Base-by-base conservation (phyloP, 495 filamentous ascomycete species). In the Penicillium diatomitis region DNA sequence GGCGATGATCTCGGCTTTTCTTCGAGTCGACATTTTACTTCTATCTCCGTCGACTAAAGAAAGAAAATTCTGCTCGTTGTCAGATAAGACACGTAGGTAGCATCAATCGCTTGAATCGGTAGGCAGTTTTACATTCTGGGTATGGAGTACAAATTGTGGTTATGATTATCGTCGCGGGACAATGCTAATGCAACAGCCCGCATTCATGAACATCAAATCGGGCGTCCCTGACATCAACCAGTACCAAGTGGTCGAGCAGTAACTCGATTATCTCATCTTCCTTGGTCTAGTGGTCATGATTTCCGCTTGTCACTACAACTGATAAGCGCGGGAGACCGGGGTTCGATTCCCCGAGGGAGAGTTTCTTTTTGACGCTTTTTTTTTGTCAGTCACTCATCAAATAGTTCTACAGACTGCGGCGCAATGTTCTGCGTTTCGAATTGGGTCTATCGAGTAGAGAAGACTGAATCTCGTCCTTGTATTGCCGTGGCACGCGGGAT, bases 261-360 rank as follows among this genome's bases (percentile, higher is more conserved):
- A 62, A 62, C 60, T 62, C 56, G 39, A 20, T 48, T 44, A 55
- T 44, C 20, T 28, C 30, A 52, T 63, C 60, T 63, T 63, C 60
- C 60, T 63, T 68, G 65, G 65, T 69, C 69, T 71, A 74, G 70
- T 72, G 71, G 71, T 73, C 60, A 74, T 74, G 71, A 74, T 74
- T 74, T 74, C 71, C 71, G 71, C 71, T 73, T 74, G 71, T 74
- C 71, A 74, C 60, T 61, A 62, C 59, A 4, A 62, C 54, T 41
- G 62, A 63, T 56, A 65, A 64, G 61, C 64, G 71, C 70, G 70
- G 68, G 70, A 74, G 70, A 73, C 70, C 71, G 66, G 69, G 69
- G 70, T 75, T 73, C 71, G 71, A 75, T 75, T 75, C 71, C 71
- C 71, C 66, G 71, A 64, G 56, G 60, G 64, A 67, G 64, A 67